phyloP scores from a whole-genome alignment of 441 rosid species.

The Brassica hybrid region DNA sequence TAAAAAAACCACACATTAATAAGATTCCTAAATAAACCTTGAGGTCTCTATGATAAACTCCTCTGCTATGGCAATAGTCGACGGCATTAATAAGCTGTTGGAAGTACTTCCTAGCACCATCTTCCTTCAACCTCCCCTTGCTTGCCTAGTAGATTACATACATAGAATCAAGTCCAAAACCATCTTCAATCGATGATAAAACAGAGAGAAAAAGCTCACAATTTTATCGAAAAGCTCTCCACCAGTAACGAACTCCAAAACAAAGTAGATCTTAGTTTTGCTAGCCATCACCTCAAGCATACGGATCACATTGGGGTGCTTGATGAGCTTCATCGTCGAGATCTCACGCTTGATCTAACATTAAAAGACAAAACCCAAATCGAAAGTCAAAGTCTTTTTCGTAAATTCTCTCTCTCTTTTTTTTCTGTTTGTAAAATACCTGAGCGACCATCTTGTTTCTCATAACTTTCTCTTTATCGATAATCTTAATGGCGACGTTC shows the following conservation, averaged over 20 bases:
- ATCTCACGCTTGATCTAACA: slow-evolving; percentile 95
- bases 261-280: slow-evolving; percentile 92
- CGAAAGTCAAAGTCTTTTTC: not conserved
- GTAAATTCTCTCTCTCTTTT: too few relatives aligned
- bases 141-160: slow-evolving; percentile 60
- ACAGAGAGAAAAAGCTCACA: slow-evolving; percentile 53
- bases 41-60: slow-evolving; percentile 92
- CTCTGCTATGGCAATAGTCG: slow-evolving; percentile 96
- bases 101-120: slow-evolving; percentile 89
- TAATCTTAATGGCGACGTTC: slow-evolving; percentile 85
- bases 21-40: slow-evolving; percentile 59
- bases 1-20: too few relatives aligned
- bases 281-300: slow-evolving; percentile 85
- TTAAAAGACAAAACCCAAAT: slow-evolving; percentile 15
- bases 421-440: slow-evolving; percentile 43
- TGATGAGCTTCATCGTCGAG: slow-evolving; percentile 89
- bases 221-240: slow-evolving; percentile 98
- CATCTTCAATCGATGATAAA: not conserved
- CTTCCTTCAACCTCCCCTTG: slow-evolving; percentile 91
- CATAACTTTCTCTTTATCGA: slow-evolving; percentile 85
- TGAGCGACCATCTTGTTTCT: slow-evolving; percentile 92
- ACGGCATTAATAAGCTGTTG: slow-evolving; percentile 97
- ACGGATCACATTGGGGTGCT: slow-evolving; percentile 95
- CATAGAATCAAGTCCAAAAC: slow-evolving; percentile 13
- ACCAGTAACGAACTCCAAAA: slow-evolving; percentile 92